Conservation (phyloP, 768 basidiomycete species). For the Trametes coccinea region DNA sequence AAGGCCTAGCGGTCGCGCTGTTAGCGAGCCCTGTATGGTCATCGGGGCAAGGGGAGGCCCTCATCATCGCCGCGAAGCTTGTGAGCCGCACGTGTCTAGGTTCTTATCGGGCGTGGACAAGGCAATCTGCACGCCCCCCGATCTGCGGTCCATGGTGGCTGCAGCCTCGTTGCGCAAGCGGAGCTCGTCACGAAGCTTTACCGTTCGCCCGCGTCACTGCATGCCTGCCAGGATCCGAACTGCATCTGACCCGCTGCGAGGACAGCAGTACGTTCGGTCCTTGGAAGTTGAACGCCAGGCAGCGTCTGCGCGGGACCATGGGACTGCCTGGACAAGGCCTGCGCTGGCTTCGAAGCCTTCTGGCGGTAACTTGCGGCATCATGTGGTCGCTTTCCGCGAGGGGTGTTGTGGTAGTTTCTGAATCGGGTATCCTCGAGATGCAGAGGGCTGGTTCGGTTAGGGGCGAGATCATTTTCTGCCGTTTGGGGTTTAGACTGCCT, state of each 20-base stretch:
- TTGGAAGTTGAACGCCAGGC: not conserved
- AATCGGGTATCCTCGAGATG: slow-evolving; percentile 16
- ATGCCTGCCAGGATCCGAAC: slow-evolving; percentile 15
- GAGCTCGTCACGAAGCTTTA: slow-evolving; percentile 13
- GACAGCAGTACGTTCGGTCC: not conserved
- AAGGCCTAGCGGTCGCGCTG: not conserved
- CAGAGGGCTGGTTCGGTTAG: slow-evolving; percentile 5
- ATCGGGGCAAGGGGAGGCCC: slow-evolving; percentile 6
- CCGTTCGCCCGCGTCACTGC: not conserved
- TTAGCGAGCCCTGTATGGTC: not conserved
- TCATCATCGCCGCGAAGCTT: slow-evolving; percentile 20
- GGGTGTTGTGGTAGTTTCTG: not conserved
- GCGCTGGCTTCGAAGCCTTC: slow-evolving; percentile 6
- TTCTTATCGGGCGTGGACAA: slow-evolving; percentile 24
- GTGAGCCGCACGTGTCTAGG: slow-evolving; percentile 10
- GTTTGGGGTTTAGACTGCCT: slow-evolving; percentile 21
- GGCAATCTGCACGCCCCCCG: slow-evolving; percentile 24
- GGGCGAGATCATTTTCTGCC: slow-evolving; percentile 14
- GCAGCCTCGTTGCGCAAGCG: slow-evolving; percentile 8
- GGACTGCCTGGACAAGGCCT: slow-evolving; percentile 7
- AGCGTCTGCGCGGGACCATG: slow-evolving; percentile 8
- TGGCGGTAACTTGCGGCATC: slow-evolving; percentile 21
- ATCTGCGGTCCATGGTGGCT: slow-evolving; percentile 7
- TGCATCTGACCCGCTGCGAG: slow-evolving; percentile 13
- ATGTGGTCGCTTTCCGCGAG: slow-evolving; percentile 14